phyloP scores from a whole-genome alignment of 805 yeast genomes.

The Candida maris region DNA sequence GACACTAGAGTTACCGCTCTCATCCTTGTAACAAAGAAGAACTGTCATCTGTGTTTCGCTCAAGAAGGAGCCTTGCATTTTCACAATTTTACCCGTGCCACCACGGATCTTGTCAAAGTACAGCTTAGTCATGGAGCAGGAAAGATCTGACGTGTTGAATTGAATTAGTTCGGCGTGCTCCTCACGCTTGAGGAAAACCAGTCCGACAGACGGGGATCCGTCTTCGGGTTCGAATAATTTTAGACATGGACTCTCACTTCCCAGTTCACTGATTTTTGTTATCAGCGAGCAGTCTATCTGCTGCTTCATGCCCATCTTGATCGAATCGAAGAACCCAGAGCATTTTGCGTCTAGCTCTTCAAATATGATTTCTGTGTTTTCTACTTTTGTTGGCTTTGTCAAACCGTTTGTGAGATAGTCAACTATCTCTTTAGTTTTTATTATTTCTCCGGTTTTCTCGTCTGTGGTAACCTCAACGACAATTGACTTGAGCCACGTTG shows the following conservation, averaged over 20 bases:
- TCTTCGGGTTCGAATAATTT: slow-evolving; percentile 5
- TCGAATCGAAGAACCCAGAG: slow-evolving; percentile 13
- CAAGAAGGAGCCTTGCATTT: slow-evolving; percentile 11
- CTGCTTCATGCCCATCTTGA: slow-evolving; percentile 21
- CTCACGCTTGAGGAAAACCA: slow-evolving; percentile 10
- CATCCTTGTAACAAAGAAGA: slow-evolving; percentile 7
- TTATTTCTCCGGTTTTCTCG: slow-evolving; percentile 20
- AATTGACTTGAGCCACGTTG: slow-evolving; percentile 40
- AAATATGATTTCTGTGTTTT: slow-evolving; percentile 7
- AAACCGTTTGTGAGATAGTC: slow-evolving; percentile 27
- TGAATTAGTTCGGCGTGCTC: slow-evolving; percentile 10
- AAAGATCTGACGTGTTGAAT: slow-evolving; percentile 8
- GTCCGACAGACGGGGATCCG: slow-evolving; percentile 5
- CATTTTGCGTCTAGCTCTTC: slow-evolving; percentile 12
- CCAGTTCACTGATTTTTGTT: slow-evolving; percentile 13
- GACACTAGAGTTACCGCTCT: not conserved
- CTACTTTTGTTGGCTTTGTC: slow-evolving; percentile 6
- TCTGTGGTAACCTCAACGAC: slow-evolving; percentile 39
- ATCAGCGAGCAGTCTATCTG: slow-evolving; percentile 11
- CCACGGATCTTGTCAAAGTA: slow-evolving; percentile 3
- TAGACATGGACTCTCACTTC: slow-evolving; percentile 8
- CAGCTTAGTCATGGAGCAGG: slow-evolving; percentile 3
- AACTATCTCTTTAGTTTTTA: slow-evolving; percentile 29
- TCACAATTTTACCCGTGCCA: slow-evolving; percentile 1
- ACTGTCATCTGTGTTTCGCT: slow-evolving; percentile 4